Evolutionary conservation across 202 grass and related monocot genomes (phyloP).

Genomic region (Eragrostis tef): DNA sequence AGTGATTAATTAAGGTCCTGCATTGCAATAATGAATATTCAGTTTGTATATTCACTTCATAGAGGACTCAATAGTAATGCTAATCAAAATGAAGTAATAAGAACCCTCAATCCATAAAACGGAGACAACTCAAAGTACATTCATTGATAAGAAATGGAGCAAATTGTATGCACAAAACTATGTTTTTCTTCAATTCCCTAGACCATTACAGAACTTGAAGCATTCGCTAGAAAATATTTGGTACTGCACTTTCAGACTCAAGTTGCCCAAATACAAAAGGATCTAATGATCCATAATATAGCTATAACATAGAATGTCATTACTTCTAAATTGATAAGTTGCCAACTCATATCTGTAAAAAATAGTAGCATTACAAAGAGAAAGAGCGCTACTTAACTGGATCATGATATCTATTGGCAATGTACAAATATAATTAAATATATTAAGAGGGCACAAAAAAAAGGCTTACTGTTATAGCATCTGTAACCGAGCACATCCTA

Average conservation of each 20-base stretch:
- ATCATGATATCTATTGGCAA: not conserved
- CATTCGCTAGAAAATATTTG: not conserved
- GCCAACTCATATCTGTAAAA: not conserved
- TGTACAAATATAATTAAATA: constrained; percentile 1
- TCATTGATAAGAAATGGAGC: constrained; percentile 7
- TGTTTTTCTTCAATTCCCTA: not conserved
- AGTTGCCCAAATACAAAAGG: not conserved
- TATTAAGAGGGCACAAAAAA: not conserved
- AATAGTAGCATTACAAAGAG: not conserved
- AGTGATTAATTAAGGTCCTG: constrained; percentile 71
- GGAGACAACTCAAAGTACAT: not conserved
- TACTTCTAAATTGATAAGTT: constrained; percentile 6
- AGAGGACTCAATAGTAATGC: constrained; percentile 10
- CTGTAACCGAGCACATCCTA: not conserved
- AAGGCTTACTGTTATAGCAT: not conserved
- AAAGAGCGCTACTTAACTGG: not conserved
- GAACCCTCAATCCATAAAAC: not conserved
- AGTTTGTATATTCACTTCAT: constrained; percentile 2
- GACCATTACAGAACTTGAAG: constrained; percentile 1
- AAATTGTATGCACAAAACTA: not conserved
- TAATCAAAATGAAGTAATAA: constrained; percentile 31
- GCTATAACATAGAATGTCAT: not conserved
- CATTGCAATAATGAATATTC: constrained; percentile 31
- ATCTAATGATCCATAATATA: constrained; percentile 29
- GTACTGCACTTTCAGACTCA: not conserved